These are phyloP conservation scores for Boletus sp. DNA, from an alignment of 1,284 basidiomycete species.

Conservation along the genomic window DNA sequence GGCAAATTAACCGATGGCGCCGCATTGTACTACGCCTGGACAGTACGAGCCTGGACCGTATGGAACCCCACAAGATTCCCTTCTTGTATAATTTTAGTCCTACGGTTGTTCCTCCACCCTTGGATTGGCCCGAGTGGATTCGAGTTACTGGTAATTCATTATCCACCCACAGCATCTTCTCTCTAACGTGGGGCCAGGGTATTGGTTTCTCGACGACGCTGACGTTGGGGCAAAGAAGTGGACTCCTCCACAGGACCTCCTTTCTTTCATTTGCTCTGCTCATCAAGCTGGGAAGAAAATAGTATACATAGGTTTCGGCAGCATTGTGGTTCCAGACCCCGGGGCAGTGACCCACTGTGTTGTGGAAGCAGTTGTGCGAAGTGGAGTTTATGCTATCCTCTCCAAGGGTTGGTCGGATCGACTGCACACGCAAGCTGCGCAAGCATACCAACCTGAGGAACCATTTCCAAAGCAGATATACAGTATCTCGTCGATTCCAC, in stretches of 20 bases:
- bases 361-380: conserved; percentile 80
- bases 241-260: conserved; percentile 76
- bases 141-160: conserved; percentile 72
- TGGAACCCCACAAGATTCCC: conserved; percentile 95
- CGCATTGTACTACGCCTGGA: conserved; percentile 73
- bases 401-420: conserved; percentile 99
- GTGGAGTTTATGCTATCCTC: conserved; percentile 86
- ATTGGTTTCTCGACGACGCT: conserved; percentile 93
- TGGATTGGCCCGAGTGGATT: conserved; percentile 99
- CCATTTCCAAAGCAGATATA: conserved; percentile 77
- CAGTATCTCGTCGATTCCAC: conserved; percentile 83
- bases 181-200: conserved; percentile 49
- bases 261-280: conserved; percentile 79
- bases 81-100: conserved; percentile 98
- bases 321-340: conserved; percentile 94
- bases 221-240: conserved; percentile 85
- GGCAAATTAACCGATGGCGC: conserved; percentile 94
- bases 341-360: conserved; percentile 88
- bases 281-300: conserved; percentile 78
- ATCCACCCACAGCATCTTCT: conserved; percentile 2
- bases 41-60: conserved; percentile 84
- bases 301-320: conserved; percentile 98
- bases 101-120: conserved; percentile 79
- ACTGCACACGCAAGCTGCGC: conserved; percentile 62
- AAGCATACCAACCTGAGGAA: conserved; percentile 59